phyloP scores from a whole-genome alignment of 352 stramenopile genomes.

The Globisporangium solare region DNA sequence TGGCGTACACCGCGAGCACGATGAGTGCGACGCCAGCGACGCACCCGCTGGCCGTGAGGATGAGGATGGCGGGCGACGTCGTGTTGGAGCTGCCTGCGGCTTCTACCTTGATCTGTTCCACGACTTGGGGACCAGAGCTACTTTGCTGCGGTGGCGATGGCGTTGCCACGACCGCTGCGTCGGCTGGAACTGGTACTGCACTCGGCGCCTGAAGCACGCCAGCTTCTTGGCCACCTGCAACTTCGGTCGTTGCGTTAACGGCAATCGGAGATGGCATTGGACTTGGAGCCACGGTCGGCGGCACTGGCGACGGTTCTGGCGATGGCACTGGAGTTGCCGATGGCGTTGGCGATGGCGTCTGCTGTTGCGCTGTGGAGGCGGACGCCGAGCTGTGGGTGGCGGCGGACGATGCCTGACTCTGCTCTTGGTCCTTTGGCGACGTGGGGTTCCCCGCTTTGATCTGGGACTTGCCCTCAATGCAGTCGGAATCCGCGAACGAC shows the following conservation, averaged over 20 bases:
- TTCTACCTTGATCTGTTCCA: slow-evolving; percentile 5
- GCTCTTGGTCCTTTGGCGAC: slow-evolving; percentile 5
- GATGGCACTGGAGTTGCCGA: background rate
- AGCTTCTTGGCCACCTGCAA: no score
- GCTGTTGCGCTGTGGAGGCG: background rate
- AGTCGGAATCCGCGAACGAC: slow-evolving; percentile 39
- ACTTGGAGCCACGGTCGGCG: slow-evolving; percentile 2
- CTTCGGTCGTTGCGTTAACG: no score
- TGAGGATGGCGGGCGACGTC: slow-evolving; percentile 26
- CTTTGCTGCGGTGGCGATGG: no score
- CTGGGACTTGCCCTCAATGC: slow-evolving; percentile 42
- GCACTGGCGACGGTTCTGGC: background rate
- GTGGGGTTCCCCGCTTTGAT: slow-evolving; percentile 19
- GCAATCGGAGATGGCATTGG: slow-evolving; percentile 11
- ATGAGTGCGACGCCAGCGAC: slow-evolving; percentile 21
- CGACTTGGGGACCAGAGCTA: slow-evolving; percentile 3
- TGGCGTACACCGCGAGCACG: slow-evolving; percentile 22
- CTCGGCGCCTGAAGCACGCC: no score
- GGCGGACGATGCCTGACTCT: background rate
- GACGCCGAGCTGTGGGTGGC: background rate
- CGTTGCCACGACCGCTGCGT: no score
- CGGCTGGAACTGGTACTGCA: no score
- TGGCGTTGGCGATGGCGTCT: no score
- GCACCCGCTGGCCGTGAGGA: slow-evolving; percentile 20
- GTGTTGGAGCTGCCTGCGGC: slow-evolving; percentile 1